phyloP scores from a whole-genome alignment of 345 rosid species.

The Syzygium aqueum region DNA sequence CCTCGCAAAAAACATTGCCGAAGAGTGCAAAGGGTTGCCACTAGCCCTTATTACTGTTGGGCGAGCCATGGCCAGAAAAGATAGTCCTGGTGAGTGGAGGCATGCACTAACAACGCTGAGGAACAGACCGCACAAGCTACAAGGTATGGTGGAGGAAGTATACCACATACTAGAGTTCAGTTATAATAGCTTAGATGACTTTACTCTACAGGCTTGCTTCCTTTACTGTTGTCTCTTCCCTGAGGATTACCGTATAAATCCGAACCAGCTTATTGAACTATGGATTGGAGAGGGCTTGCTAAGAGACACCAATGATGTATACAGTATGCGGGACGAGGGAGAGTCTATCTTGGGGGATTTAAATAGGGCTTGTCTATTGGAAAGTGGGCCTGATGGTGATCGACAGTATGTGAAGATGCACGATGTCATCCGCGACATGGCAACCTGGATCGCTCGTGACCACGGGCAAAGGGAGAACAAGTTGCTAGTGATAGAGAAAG shows the following conservation, averaged over 20 bases:
- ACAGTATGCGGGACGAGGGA: neutral
- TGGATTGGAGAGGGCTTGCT: conserved; percentile 22
- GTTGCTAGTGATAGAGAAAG: neutral
- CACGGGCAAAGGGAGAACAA: neutral
- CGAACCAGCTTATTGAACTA: conserved; percentile 1
- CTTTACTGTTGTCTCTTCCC: conserved; percentile 9
- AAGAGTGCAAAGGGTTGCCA: conserved; percentile 8
- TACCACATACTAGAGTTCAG: conserved; percentile 6
- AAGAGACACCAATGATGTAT: neutral
- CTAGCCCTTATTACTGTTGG: conserved; percentile 8
- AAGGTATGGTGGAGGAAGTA: conserved; percentile 4
- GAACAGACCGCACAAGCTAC: neutral
- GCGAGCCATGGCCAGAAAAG: conserved; percentile 6
- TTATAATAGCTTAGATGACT: conserved; percentile 3
- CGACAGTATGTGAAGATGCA: conserved; percentile 7
- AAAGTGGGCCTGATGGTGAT: neutral
- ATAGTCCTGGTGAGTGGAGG: neutral
- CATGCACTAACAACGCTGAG: neutral
- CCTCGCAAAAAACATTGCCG: neutral
- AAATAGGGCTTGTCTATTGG: conserved; percentile 7
- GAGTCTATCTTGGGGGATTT: neutral
- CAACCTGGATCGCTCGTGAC: neutral
- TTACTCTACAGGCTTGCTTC: neutral
- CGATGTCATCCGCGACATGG: conserved; percentile 14
- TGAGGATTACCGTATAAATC: neutral